These are phyloP conservation scores for Naganishia friedmannii DNA, from an alignment of 768 basidiomycete species.

Conservation along the genomic window DNA sequence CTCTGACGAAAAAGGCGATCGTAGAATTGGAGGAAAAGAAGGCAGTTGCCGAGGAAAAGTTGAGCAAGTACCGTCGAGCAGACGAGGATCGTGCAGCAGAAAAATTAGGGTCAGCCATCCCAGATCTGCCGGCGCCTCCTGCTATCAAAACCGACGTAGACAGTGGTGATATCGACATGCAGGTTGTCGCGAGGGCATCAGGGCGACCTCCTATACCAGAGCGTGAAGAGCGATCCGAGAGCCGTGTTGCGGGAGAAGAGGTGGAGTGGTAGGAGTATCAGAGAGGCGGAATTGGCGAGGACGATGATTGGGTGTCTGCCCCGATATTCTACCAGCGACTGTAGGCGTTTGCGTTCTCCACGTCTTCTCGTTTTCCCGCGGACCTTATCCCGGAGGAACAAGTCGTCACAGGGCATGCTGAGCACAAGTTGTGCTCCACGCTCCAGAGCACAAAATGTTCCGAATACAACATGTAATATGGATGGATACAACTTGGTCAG, in stretches of 20 bases:
- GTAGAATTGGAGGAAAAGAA: slow-evolving; percentile 19
- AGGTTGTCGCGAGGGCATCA: slow-evolving; percentile 10
- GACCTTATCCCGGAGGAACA: too few species aligned
- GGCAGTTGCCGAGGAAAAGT: slow-evolving; percentile 23
- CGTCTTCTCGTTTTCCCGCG: too few species aligned
- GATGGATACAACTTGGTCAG: slow-evolving; percentile 11
- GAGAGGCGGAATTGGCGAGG: neutral
- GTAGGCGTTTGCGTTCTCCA: neutral
- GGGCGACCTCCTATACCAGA: slow-evolving; percentile 11
- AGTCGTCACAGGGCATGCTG: too few species aligned
- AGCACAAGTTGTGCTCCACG: neutral
- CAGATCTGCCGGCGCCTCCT: neutral
- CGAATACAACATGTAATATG: slow-evolving; percentile 16
- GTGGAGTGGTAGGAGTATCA: slow-evolving; percentile 12
- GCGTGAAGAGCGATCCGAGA: slow-evolving; percentile 14
- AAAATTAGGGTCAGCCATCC: slow-evolving; percentile 4
- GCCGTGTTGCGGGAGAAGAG: slow-evolving; percentile 18
- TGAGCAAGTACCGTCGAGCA: slow-evolving; percentile 20
- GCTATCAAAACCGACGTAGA: neutral
- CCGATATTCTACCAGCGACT: neutral
- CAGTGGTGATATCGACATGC: slow-evolving; percentile 23
- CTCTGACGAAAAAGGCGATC: slow-evolving; percentile 5
- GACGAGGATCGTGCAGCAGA: slow-evolving; percentile 26
- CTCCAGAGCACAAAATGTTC: neutral
- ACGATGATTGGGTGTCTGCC: neutral